Conservation (phyloP, 176 grass and related monocot genomes). For the Ensete glaucum region DNA sequence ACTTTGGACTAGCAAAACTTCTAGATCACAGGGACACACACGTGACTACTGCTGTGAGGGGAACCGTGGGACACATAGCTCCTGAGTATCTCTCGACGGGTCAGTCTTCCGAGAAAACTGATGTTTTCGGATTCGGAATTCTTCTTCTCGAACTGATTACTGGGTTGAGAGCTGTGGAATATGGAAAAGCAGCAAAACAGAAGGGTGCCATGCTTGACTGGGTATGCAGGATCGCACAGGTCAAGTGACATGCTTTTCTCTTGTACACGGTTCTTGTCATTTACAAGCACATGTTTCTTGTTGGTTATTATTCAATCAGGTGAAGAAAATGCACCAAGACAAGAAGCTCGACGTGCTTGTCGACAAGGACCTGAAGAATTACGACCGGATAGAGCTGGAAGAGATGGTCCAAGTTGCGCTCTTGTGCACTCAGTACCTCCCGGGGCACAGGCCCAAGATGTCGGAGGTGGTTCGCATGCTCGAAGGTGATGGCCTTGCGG, state of each 20-base stretch:
- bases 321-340: slow-evolving; percentile 95
- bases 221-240: slow-evolving; percentile 27
- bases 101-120: slow-evolving; percentile 89
- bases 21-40: slow-evolving; percentile 83
- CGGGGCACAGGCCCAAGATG: slow-evolving; percentile 70
- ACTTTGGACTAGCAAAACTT: slow-evolving; percentile 87
- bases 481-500: slow-evolving; percentile 80
- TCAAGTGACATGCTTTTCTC: too few relatives aligned
- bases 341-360: slow-evolving; percentile 78
- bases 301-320: slow-evolving; percentile 36
- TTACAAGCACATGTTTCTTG: not conserved
- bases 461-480: slow-evolving; percentile 90
- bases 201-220: slow-evolving; percentile 93
- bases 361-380: slow-evolving; percentile 49
- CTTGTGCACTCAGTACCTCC: slow-evolving; percentile 90
- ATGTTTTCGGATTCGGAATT: slow-evolving; percentile 95
- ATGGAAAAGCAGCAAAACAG: slow-evolving; percentile 70
- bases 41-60: slow-evolving; percentile 73
- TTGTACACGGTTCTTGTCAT: not conserved
- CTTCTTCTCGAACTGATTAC: slow-evolving; percentile 83
- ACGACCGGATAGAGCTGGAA: slow-evolving; percentile 77
- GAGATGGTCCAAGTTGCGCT: slow-evolving; percentile 93
- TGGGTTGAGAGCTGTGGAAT: slow-evolving; percentile 65
- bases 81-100: slow-evolving; percentile 91
- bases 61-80: slow-evolving; percentile 89